Base-by-base conservation (phyloP, 1,139 yeast genomes). In the Blastobotrys illinoisensis region DNA sequence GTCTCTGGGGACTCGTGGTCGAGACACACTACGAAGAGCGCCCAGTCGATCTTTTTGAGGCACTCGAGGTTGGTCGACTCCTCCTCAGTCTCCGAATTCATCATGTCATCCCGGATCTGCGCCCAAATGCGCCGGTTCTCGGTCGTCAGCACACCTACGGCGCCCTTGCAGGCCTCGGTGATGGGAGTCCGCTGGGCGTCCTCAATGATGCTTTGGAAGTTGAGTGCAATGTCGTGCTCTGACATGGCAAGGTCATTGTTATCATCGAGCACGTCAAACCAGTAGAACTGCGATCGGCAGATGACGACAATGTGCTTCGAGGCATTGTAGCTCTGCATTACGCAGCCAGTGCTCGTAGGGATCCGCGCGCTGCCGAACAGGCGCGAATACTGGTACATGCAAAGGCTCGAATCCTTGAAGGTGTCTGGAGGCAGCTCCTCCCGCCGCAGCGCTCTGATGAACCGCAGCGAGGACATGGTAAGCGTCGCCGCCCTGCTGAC, bases 81-180 rank as follows among this genome's bases (percentile, higher is more conserved):
- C 13, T 62, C 64, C 13, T 60, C 60, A 14, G 52, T 49, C 26
- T 64, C 67, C 50, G 72, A 72, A 52, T 79, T 75, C 46, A 73
- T 68, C 49, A 80, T 73, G 49, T 71, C 70, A 51, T 78, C 80
- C 62, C 97, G 78, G 51, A 88, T 77, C 55, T 77, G 77, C 19
- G 96, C 90, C 97, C 97, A 89, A 51, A 85, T 77, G 59, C 93
- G 77, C 70, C 97, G 78, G 69, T 86, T 88, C 67, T 89, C 97
- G 1, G 96, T 88, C 18, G 97, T 89, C 62, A 89, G 78, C 4
- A 89, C 90, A 16, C 97, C 97, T 68, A 89, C 86, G 2, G 95
- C 87, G 13, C 89, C 83, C 69, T 83, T 85, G 28, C 95, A 93
- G 56, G 86, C 78, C 58, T 87, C 91, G 40, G 77, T 75, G 51